Conservation (phyloP, 345 rosid genomes). For the Excoecaria cochinchinensis region DNA sequence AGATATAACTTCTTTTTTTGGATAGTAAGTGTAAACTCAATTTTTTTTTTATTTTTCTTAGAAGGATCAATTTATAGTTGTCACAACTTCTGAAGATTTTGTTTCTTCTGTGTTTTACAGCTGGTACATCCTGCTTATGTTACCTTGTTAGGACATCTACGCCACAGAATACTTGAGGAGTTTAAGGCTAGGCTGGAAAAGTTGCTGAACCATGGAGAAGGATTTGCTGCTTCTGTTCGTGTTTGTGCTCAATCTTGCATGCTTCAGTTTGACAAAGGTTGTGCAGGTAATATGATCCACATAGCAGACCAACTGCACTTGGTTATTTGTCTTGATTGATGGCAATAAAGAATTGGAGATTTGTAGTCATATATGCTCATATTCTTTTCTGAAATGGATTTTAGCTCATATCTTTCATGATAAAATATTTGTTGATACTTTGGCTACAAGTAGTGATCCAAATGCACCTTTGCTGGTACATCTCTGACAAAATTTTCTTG, state of each 20-base stretch:
- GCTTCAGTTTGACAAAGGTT: slow-evolving; percentile 63
- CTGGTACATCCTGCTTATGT: slow-evolving; percentile 50
- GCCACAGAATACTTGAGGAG: slow-evolving; percentile 45
- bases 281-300: slow-evolving; percentile 43
- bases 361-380: neutral
- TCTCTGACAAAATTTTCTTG: neutral
- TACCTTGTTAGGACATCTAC: slow-evolving; percentile 60
- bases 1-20: neutral
- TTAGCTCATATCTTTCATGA: neutral
- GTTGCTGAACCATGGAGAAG: slow-evolving; percentile 48
- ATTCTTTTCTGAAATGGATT: neutral
- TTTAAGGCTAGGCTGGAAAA: slow-evolving; percentile 53
- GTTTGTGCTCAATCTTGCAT: slow-evolving; percentile 44
- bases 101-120: slow-evolving; percentile 34
- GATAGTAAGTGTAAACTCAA: neutral
- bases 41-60: neutral
- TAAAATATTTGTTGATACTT: neutral
- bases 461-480: neutral
- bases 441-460: neutral
- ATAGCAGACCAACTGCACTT: no score
- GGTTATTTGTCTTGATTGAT: neutral
- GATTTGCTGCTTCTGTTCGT: slow-evolving; percentile 62
- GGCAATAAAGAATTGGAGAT: neutral
- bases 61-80: neutral
- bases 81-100: slow-evolving; percentile 3